Base-by-base conservation (phyloP, 768 basidiomycete genomes). In the Paxillus ammoniavirescens region DNA sequence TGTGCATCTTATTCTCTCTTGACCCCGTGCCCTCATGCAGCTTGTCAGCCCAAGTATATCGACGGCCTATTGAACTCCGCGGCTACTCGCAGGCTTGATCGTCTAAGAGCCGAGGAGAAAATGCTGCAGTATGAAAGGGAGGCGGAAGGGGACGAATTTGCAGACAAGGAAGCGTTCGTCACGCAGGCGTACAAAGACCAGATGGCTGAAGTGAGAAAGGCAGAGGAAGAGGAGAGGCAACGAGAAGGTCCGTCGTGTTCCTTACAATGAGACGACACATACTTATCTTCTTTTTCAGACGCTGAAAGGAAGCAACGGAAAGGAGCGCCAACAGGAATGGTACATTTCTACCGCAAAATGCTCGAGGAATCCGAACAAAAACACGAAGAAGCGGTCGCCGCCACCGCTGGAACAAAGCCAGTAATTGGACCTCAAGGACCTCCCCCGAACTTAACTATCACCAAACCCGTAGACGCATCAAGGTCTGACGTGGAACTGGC, bases 171-270 rank as follows among this genome's bases (percentile, higher is more conserved):
- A 50, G 79, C 85, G n/a, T 99, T 98, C 63, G 96, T 98, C 47
- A 99, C 97, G 0, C 91, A 93, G 64, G 93, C 92, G 21, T 99
- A 99, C 74, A 94, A 93, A 68, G 89, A 91, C 46, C 97, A 98
- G 72, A 90, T 97, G 85, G 94, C 84, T 45, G 91, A 95, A 71
- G 84, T 98, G 6, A 79, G 92, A 52, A 80, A 73, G 65, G 93
- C 94, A 0, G 97, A 98, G 66, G 93, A 93, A 65, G 96, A 98
- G 64, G 97, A 98, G 71, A 88, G 79, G 71, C 72, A 76, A 62
- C 78, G 87, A 59, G 96, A 98, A 73, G 97, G 96, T 93, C 57
- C 42, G 81, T 74, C 13, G 13, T 28, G 23, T 33, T 12, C 49
- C 43, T 44, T 2, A 17, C 49, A 41, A 26, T 7, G 3, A 21